Evolutionary conservation across 192 early-diverging fungal species (phyloP).

Genomic region (Paraglomus occultum): DNA sequence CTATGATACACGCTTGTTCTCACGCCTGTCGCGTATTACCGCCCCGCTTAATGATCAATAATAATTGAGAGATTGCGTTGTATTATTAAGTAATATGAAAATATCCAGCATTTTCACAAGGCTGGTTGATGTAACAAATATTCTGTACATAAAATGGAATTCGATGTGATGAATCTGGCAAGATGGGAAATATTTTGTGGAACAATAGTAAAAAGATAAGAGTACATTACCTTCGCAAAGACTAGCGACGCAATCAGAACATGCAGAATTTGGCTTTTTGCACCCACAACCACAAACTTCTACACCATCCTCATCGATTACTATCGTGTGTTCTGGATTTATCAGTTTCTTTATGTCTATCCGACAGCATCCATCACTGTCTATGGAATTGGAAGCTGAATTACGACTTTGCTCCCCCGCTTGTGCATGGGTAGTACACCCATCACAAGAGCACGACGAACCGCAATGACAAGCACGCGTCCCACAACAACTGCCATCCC

Average conservation of each 20-base stretch:
- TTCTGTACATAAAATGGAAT: neutral
- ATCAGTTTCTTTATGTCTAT: constrained; percentile 27
- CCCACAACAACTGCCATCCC: constrained; percentile 20
- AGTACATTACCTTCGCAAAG: constrained; percentile 45
- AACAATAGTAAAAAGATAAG: neutral
- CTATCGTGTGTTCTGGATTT: constrained; percentile 6
- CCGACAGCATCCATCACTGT: constrained; percentile 30
- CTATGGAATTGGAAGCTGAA: too few species aligned
- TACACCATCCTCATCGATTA: constrained; percentile 49
- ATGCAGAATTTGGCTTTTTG: constrained; percentile 49
- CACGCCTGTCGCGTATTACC: too few species aligned
- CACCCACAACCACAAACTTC: constrained; percentile 60
- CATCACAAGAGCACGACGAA: constrained; percentile 37
- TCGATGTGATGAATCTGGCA: neutral
- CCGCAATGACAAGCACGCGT: constrained; percentile 38
- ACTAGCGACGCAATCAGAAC: constrained; percentile 50
- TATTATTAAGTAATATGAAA: too few species aligned
- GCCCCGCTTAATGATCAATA: too few species aligned
- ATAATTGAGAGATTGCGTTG: too few species aligned
- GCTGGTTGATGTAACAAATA: constrained; percentile 8
- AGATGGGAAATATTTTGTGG: neutral
- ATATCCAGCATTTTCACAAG: neutral
- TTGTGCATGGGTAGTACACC: constrained; percentile 40
- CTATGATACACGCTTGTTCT: too few species aligned
- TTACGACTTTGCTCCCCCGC: too few species aligned